Conservation (phyloP, 108 stramenopile genomes). For the Cylindrotheca closterium region DNA sequence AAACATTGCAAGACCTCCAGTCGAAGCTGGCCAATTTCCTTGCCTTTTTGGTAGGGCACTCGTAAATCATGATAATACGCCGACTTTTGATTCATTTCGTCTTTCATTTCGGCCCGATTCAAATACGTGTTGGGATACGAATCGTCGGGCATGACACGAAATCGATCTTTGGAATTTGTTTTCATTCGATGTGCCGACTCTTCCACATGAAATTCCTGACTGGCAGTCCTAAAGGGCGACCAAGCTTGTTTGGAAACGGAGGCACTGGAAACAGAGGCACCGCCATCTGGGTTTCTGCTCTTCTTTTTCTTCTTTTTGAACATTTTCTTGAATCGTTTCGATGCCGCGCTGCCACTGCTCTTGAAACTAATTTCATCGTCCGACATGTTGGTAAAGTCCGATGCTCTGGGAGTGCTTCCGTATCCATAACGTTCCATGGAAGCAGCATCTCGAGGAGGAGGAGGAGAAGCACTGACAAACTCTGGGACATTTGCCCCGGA, state of each 20-base stretch:
- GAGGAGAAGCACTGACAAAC: not conserved
- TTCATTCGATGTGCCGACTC: conserved; percentile 19
- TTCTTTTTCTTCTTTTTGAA: not conserved
- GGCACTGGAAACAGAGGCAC: not conserved
- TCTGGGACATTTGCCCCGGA: not conserved
- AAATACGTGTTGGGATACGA: conserved; percentile 51
- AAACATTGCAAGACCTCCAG: conserved; percentile 62
- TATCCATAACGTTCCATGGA: not conserved
- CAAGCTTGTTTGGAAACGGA: not conserved
- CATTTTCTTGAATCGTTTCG: not conserved
- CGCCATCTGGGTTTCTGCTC: not conserved
- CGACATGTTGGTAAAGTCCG: no score
- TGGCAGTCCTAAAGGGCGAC: not conserved
- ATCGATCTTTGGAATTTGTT: conserved; percentile 18
- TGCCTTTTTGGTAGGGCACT: conserved; percentile 26
- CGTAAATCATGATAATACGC: conserved; percentile 38
- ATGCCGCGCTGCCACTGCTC: not conserved
- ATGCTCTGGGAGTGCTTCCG: no score
- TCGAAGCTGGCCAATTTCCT: conserved; percentile 54
- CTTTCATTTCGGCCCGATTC: conserved; percentile 45
- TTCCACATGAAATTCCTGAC: conserved; percentile 15
- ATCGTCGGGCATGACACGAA: conserved; percentile 44
- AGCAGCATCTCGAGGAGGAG: not conserved
- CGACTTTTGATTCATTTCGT: conserved; percentile 43
- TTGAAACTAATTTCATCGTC: no score